phyloP scores from a whole-genome alignment of 2,329 filamentous ascomycete species.

The Pyricularia sp. region DNA sequence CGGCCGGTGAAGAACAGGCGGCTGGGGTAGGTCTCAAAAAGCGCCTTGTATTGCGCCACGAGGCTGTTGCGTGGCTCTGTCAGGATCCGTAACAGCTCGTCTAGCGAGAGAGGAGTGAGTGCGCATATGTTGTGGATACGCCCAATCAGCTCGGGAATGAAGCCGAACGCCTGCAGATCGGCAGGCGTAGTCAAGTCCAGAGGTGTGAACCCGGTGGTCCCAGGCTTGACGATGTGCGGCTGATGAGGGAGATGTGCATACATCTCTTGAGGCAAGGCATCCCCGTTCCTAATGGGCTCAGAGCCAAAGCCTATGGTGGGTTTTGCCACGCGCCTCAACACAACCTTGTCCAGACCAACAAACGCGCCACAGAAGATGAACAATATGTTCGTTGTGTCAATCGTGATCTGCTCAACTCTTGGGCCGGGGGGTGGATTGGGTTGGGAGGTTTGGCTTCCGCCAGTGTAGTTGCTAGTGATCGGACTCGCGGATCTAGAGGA shows the following conservation, averaged over 20 bases:
- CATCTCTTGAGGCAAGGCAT: conserved; percentile 47
- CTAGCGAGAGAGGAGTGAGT: conserved; percentile 57
- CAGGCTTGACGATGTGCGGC: conserved; percentile 18
- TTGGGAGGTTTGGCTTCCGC: conserved; percentile 30
- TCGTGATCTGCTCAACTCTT: conserved; percentile 52
- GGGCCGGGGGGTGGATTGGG: conserved; percentile 27
- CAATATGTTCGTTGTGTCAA: conserved; percentile 90
- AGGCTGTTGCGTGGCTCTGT: conserved; percentile 87
- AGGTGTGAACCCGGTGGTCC: conserved; percentile 31
- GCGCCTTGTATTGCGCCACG: conserved; percentile 73
- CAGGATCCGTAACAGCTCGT: conserved; percentile 69
- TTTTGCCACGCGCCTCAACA: conserved; percentile 77
- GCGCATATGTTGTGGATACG: conserved; percentile 84
- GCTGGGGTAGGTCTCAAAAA: conserved; percentile 70
- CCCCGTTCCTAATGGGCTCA: conserved; percentile 47
- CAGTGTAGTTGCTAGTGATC: conserved; percentile 39
- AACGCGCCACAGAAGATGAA: conserved; percentile 97
- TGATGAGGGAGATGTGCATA: conserved; percentile 46
- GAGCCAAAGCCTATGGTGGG: conserved; percentile 85
- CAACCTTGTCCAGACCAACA: conserved; percentile 75
- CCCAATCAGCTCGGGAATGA: conserved; percentile 94
- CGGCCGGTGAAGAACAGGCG: conserved; percentile 72
- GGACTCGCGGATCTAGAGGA: conserved; percentile 39
- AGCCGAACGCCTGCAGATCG: conserved; percentile 73
- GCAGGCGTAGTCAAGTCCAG: conserved; percentile 62